Evolutionary conservation across 306 rosid genomes (phyloP).

Genomic region (Mimosa pudica): DNA sequence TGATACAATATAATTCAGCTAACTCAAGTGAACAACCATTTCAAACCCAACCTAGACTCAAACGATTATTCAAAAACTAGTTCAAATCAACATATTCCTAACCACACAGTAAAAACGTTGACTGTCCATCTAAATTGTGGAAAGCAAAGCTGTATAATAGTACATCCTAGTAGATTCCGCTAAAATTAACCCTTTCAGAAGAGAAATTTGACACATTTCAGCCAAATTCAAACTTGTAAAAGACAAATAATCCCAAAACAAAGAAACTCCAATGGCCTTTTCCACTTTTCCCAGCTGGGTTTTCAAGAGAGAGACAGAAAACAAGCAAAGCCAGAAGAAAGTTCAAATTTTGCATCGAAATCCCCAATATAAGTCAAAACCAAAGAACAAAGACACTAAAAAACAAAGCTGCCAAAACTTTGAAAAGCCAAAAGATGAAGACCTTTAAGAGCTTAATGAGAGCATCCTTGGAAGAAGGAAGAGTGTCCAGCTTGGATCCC

Average conservation of each 20-base stretch:
- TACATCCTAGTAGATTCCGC: constrained; percentile 13
- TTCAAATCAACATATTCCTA: constrained; percentile 21
- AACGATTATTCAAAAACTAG: constrained; percentile 22
- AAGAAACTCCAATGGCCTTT: background rate
- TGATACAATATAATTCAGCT: constrained; percentile 30
- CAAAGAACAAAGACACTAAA: background rate
- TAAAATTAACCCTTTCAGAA: background rate
- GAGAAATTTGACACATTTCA: constrained; percentile 17
- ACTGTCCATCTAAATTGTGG: constrained; percentile 20
- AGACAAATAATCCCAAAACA: constrained; percentile 22
- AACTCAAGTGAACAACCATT: constrained; percentile 3
- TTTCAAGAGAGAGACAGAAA: constrained; percentile 37
- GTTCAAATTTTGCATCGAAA: constrained; percentile 21
- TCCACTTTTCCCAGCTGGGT: background rate
- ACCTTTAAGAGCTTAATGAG: constrained; percentile 79
- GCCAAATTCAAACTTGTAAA: constrained; percentile 26
- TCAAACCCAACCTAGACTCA: constrained; percentile 1
- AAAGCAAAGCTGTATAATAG: background rate
- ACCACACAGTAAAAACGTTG: background rate
- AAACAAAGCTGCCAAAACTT: constrained; percentile 21
- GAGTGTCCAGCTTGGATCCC: constrained; percentile 84
- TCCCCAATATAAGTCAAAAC: background rate
- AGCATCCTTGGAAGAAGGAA: constrained; percentile 60
- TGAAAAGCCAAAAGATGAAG: background rate
- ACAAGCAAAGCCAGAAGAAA: constrained; percentile 27